These are phyloP conservation scores for Solanum chacoense DNA, from an alignment of 305 asterid species.

Conservation along the genomic window DNA sequence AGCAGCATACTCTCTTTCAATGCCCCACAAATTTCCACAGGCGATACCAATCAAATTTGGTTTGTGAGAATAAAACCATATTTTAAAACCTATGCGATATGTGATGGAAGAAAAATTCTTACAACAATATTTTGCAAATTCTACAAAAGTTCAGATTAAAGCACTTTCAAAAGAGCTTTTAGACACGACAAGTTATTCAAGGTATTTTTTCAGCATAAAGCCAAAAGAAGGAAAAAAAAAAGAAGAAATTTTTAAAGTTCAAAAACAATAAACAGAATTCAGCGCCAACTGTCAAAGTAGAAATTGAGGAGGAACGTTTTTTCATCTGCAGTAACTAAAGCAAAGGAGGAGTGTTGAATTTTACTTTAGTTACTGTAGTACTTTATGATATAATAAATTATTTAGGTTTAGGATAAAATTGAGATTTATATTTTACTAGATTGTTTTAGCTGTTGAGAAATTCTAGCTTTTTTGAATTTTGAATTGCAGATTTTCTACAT, in stretches of 20 bases:
- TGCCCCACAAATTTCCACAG: neutral
- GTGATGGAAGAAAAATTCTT: neutral
- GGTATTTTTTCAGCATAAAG: neutral
- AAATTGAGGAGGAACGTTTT: neutral
- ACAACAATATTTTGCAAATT: neutral
- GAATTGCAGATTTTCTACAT: neutral
- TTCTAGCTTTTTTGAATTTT: neutral
- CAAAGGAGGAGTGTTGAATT: neutral
- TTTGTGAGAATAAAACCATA: neutral
- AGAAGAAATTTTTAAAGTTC: neutral
- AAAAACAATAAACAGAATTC: neutral
- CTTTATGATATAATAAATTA: neutral
- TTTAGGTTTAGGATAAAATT: neutral
- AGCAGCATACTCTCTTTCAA: neutral
- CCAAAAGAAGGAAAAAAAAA: neutral
- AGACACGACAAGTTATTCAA: neutral
- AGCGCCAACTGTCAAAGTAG: neutral
- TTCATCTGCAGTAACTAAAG: neutral
- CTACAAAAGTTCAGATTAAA: neutral
- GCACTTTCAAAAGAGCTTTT: neutral
- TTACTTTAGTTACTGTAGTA: neutral
- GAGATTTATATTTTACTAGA: neutral
- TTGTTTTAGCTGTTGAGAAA: neutral
- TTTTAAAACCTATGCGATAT: neutral
- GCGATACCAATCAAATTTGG: neutral